A percentile compares a stretch with the other conserved stretches of the same genome.
phyloP scores from a whole-genome alignment of 1,284 basidiomycete species.

The Ceratobasidium papillatum region DNA sequence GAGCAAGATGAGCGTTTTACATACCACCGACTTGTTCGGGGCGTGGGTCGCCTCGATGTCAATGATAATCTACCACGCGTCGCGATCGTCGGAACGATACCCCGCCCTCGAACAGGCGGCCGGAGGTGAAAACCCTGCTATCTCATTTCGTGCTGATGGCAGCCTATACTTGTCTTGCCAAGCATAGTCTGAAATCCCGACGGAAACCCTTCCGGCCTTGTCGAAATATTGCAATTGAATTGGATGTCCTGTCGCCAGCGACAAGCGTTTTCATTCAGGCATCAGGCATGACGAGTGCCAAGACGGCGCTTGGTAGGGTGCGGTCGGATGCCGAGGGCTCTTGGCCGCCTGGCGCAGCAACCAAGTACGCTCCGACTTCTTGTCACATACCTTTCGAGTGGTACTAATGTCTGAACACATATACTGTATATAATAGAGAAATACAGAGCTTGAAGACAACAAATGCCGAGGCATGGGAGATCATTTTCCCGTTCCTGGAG shows the following conservation, averaged over 20 bases:
- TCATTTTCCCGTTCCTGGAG: neutral
- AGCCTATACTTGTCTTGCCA: slow-evolving; percentile 17
- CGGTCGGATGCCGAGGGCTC: neutral
- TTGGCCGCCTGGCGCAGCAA: neutral
- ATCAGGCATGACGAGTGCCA: slow-evolving; percentile 23
- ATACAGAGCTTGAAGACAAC: neutral
- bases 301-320: neutral
- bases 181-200: neutral
- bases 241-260: neutral
- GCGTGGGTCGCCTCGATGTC: neutral
- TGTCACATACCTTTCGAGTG: neutral
- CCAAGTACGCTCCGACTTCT: neutral
- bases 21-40: neutral
- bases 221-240: neutral
- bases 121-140: neutral
- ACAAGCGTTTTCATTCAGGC: neutral
- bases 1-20: neutral
- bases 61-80: neutral
- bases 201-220: neutral
- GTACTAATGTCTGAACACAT: neutral
- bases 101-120: too few species aligned
- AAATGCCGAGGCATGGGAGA: neutral
- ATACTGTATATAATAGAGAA: neutral
- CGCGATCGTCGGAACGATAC: neutral
- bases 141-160: neutral